phyloP scores from a whole-genome alignment of 148 eudicot genomes.

The Rhododendron simsii region DNA sequence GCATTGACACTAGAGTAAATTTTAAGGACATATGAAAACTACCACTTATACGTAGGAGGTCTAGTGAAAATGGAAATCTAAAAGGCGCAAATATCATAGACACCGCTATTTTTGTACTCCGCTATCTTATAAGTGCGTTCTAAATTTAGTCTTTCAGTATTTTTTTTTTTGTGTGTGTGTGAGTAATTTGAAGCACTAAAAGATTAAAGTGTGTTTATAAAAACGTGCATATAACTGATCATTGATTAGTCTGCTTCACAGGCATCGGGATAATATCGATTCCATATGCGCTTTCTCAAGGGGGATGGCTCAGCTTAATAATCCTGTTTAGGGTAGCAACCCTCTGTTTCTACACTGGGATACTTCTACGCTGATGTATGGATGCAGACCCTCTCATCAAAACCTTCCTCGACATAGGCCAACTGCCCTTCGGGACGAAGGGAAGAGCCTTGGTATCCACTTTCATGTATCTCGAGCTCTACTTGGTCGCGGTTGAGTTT shows the following conservation, averaged over 20 bases:
- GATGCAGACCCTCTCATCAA: slow-evolving; percentile 23
- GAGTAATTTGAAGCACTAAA: too few relatives aligned
- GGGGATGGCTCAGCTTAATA: slow-evolving; percentile 38
- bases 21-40: too few relatives aligned
- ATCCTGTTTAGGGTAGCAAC: slow-evolving; percentile 25
- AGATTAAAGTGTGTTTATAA: too few relatives aligned
- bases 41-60: too few relatives aligned
- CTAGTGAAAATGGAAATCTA: too few relatives aligned
- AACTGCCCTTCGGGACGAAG: slow-evolving; percentile 32
- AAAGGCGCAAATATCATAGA: neutral
- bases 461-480: slow-evolving; percentile 41
- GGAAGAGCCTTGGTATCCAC: slow-evolving; percentile 31
- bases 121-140: too few relatives aligned
- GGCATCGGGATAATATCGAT: slow-evolving; percentile 46
- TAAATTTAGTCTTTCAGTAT: too few relatives aligned
- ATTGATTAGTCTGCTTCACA: slow-evolving; percentile 1
- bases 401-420: slow-evolving; percentile 40
- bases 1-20: too few relatives aligned
- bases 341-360: slow-evolving; percentile 38
- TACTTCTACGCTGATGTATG: slow-evolving; percentile 37
- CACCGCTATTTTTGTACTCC: neutral
- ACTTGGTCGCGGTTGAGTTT: slow-evolving; percentile 38
- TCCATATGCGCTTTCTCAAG: slow-evolving; percentile 45
- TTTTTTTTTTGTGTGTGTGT: too few relatives aligned
- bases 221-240: neutral